Base-by-base conservation (phyloP, 1,284 basidiomycete genomes). In the Rhodotorula sp. region DNA sequence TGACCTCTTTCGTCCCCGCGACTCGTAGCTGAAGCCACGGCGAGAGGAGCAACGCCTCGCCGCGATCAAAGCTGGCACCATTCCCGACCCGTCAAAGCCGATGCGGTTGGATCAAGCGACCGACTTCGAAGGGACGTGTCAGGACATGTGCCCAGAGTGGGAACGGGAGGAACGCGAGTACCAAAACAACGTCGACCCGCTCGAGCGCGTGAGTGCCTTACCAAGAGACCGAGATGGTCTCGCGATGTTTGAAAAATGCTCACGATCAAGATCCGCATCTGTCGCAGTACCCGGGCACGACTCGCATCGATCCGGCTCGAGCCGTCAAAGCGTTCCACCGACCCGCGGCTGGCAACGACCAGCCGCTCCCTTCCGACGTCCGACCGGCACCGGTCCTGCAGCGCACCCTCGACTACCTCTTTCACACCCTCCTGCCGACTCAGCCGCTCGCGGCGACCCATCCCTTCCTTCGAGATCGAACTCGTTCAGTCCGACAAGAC, bases 251-350 rank as follows among this genome's bases (percentile, higher is more conserved):
- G 5, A 34, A 34, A 34, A 6, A 5, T 8, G 34, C 8, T 34
- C n/a, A n/a, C n/a, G n/a, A n/a, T n/a, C n/a, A n/a, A n/a, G n/a
- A n/a, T n/a, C n/a, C n/a, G n/a, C n/a, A n/a, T n/a, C n/a, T n/a
- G n/a, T n/a, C n/a, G n/a, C n/a, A 78, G 80, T 80, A 78, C 72
- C 77, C 78, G 59, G 80, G 81, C 39, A 80, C 83, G 26, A 81
- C 88, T 79, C 86, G 89, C 29, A 90, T 97, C 21, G 90, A 97
- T 78, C 93, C 93, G 73, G 84, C 85, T 51, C 88, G 90, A 63
- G 93, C 95, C 0, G 96, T 98, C 67, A 97, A 97, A 80, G 92
- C 91, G 78, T 99, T 96, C 80, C 92, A 96, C 78, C 89, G 96
- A 48, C 94, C 93, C 5, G 86, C 79, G 31, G 92, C 93, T 2